Conservation (phyloP, 805 yeast genomes). For the Candida germanica region DNA sequence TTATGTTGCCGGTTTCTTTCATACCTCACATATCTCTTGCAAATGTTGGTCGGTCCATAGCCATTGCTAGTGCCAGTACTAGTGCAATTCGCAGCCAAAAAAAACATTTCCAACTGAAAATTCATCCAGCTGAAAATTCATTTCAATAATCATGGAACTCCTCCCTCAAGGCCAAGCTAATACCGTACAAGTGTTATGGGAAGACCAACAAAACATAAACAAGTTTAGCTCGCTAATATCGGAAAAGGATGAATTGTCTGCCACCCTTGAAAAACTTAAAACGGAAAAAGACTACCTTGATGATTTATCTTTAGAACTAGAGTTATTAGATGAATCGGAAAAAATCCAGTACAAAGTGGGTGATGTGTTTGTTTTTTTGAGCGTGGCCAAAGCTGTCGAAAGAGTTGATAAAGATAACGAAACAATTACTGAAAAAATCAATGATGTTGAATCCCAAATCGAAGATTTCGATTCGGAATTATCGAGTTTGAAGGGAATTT, state of each 20-base stretch:
- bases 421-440: constrained; percentile 48
- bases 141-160: constrained; percentile 41
- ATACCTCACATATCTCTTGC: no score
- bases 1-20: no score
- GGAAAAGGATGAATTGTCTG: constrained; percentile 58
- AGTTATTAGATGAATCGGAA: constrained; percentile 75
- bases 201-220: constrained; percentile 87
- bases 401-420: constrained; percentile 64
- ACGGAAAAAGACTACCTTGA: constrained; percentile 85
- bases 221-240: constrained; percentile 79
- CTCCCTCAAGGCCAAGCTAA: constrained; percentile 57
- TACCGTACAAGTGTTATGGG: constrained; percentile 65
- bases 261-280: constrained; percentile 45
- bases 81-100: no score
- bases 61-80: no score
- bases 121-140: no score
- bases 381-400: constrained; percentile 63
- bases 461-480: constrained; percentile 54
- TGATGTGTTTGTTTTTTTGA: constrained; percentile 69
- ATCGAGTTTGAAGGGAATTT: constrained; percentile 58
- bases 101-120: no score
- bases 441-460: constrained; percentile 43
- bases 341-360: constrained; percentile 76
- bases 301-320: constrained; percentile 81
- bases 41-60: no score